Evolutionary conservation across 2,329 filamentous ascomycete genomes (phyloP), one percentile per base, ranked within the genome.

Genomic region (Lachnellula occidentalis): DNA sequence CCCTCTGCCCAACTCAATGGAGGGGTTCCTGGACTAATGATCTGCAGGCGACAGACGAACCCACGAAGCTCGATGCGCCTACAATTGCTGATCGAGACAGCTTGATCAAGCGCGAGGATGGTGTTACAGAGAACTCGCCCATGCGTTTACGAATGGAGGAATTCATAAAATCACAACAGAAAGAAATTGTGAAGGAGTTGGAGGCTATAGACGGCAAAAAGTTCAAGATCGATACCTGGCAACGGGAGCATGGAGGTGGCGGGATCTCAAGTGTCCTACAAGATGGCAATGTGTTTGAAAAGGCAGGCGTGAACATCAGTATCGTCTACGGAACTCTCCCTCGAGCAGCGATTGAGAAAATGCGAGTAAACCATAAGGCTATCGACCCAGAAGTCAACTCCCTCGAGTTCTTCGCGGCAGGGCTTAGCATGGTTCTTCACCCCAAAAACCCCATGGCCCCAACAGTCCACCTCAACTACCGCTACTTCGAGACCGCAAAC

Each of bases 91-190:
- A 96, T 69, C 84, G 89, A 65, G 94, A 97, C 71, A 84, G 82
- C 60, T 79, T 90, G 58, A 80, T 83, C 63, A 96, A 94, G 73
- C 85, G 87, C 58, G 88, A 94, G 70, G 80, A 83, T 54, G 83
- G 84, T 60, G 80, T 97, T 48, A 86, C 79, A 47, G 80, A 85
- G 54, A 78, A 85, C 64, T 96, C 92, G 14, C 92, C 94, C 2
- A 97, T 99, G 92, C 91, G 94, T 53, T 80, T 99, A 55, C 90
- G 92, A 60, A 97, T 99, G 94, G 94, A 99, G 74, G 84, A 89
- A 66, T 88, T 97, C 70, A 95, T 97, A 72, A 94, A 94, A 71
- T 83, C 91, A 64, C 90, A 97, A 66, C 94, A 99, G 69, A 82
- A 89, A 65, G 82, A 87, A 59, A 99, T 99, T 56, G 87, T 97